Base-by-base conservation (phyloP, 441 rosid species). In the Erysimum cheiri region DNA sequence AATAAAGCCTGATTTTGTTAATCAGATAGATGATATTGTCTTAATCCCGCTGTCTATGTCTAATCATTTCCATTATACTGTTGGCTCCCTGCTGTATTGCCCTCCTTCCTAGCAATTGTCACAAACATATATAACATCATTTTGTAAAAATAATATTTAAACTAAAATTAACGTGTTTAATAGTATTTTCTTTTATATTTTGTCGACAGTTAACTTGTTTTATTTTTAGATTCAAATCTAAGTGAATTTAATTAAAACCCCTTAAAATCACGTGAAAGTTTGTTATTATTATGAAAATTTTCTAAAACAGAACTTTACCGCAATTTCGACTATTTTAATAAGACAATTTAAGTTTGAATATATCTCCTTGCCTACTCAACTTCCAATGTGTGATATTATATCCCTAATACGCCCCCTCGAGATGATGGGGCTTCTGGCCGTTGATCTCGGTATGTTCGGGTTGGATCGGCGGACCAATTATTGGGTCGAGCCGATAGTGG, bases 11-110 rank as follows among this genome's bases (percentile, higher is more conserved):
- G 66, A 56, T 69, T 69, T 69, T 31, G 70, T 58, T 58, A 59
- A 70, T 76, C 31, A 70, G 52, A 8, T 36, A 58, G 60, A 69
- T 37, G 61, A 63, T 70, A 12, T 33, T 70, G 71, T 76, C 71
- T 64, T 76, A 76, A 66, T 52, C 68, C 52, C 59, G 60, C 72
- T 71, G 67, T 71, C 53, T 44, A 28, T 71, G 63, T 70, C 76
- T 59, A 66, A 70, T 76, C 64, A 76, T 65, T 67, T 53, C 33
- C 71, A 65, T 60, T 59, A 37, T 71, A 76, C 68, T 71, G 69
- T 70, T 76, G 67, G 43, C 39, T 70, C 14, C 53, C 71, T 56
- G 48, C 67, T 70, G 60, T 73, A 46, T 73, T 60, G 55, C 49
- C 72, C 26, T 35, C 33, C 50, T 44, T 24, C 49, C 47, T 44